phyloP scores from a whole-genome alignment of 257 asterid species.

The Anisodus tanguticus region DNA sequence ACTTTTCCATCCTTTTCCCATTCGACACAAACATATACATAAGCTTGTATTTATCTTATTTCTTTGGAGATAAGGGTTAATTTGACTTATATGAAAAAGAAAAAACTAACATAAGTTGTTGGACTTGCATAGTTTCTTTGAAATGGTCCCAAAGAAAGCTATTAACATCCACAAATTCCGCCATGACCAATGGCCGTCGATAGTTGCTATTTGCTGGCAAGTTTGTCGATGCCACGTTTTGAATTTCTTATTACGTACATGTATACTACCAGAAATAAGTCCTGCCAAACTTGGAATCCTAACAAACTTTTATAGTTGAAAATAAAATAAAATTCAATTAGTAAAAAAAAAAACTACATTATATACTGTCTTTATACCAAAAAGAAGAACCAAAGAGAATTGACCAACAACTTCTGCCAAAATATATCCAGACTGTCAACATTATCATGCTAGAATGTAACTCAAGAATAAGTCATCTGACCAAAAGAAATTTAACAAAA shows the following conservation, averaged over 20 bases:
- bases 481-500: neutral
- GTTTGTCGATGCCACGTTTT: conserved; percentile 21
- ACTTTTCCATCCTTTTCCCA: too few relatives aligned
- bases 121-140: too few relatives aligned
- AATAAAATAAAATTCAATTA: neutral
- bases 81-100: too few relatives aligned
- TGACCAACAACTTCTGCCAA: neutral
- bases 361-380: neutral
- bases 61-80: too few relatives aligned
- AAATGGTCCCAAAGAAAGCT: neutral
- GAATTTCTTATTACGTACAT: neutral
- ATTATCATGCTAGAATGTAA: conserved; percentile 14
- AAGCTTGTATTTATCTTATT: too few relatives aligned
- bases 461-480: conserved; percentile 18
- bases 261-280: neutral
- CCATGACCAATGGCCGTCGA: conserved; percentile 26
- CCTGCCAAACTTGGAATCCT: conserved; percentile 1
- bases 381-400: neutral
- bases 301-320: conserved; percentile 10
- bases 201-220: conserved; percentile 9
- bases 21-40: too few relatives aligned
- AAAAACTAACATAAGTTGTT: too few relatives aligned
- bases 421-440: neutral
- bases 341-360: neutral
- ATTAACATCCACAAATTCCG: conserved; percentile 26